A percentile compares a stretch with the other conserved stretches of the same genome.
Conservation (phyloP, 2,329 filamentous ascomycete species). For the Claviceps pazoutovae region DNA sequence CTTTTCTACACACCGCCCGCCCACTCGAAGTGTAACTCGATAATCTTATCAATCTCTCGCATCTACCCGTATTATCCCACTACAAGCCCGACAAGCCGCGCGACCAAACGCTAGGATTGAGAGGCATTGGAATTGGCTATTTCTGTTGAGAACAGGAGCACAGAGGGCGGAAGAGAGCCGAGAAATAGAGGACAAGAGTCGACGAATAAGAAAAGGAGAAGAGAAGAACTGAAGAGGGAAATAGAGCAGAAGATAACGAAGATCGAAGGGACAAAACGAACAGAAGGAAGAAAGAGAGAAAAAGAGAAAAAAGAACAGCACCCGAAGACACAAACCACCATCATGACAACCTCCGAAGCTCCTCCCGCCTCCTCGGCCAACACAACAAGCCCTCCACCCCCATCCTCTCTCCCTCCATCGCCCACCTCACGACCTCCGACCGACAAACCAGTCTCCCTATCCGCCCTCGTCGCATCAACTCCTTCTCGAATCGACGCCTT, state of each 20-base stretch:
- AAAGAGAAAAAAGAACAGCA: background rate
- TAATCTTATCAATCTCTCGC: background rate
- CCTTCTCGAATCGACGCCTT: slow-evolving; percentile 32
- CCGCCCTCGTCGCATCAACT: slow-evolving; percentile 7
- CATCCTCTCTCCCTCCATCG: slow-evolving; percentile 6
- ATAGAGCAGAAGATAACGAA: background rate
- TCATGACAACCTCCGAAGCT: slow-evolving; percentile 1
- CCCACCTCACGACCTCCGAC: slow-evolving; percentile 1
- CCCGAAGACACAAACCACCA: background rate
- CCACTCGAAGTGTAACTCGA: too few species aligned
- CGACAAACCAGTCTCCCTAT: slow-evolving; percentile 6
- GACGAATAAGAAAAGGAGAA: too few species aligned
- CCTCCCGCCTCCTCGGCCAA: background rate
- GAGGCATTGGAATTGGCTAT: too few species aligned
- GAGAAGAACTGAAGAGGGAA: background rate
- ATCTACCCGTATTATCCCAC: background rate
- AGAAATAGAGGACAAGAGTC: too few species aligned
- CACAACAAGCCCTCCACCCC: background rate
- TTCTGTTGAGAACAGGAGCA: too few species aligned
- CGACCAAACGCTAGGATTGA: too few species aligned
- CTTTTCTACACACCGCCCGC: too few species aligned
- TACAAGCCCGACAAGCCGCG: background rate
- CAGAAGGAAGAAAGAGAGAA: background rate
- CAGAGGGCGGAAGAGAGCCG: too few species aligned
- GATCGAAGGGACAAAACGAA: background rate